Percentiles rank a stretch among this genome's conserved stretches.
These are phyloP conservation scores for Aspergillus baeticus DNA, from an alignment of 495 filamentous ascomycete species.

Conservation along the genomic window DNA sequence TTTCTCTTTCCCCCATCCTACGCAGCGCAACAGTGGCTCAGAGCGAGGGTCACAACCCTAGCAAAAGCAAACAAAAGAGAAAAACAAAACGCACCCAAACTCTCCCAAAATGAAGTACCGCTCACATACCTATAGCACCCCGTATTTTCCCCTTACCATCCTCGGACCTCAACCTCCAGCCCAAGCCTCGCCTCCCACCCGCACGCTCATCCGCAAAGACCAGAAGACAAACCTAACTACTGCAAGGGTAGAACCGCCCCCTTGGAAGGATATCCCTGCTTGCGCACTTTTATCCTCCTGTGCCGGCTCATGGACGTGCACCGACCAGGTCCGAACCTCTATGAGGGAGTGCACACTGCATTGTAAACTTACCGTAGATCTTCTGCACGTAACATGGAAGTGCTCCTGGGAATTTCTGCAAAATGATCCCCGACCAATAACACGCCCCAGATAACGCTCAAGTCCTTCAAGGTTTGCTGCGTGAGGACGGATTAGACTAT, in stretches of 20 bases:
- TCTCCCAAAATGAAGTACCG: not conserved
- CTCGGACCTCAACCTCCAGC: not conserved
- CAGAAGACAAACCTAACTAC: not conserved
- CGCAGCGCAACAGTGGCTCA: not conserved
- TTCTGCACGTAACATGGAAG: not conserved
- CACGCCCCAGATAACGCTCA: not conserved
- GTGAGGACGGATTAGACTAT: not conserved
- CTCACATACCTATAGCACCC: not conserved
- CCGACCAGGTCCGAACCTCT: not conserved
- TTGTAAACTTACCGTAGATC: not conserved
- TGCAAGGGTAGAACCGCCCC: not conserved
- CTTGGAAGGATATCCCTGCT: slow-evolving; percentile 2
- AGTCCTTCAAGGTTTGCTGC: not conserved
- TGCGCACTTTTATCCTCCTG: not conserved
- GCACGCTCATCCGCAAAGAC: not conserved
- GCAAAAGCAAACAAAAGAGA: not conserved
- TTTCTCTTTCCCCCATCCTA: no score
- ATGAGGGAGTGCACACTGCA: no score
- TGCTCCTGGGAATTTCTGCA: not conserved
- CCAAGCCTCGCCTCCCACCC: not conserved
- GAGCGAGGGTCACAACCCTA: not conserved
- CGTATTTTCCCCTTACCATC: no score
- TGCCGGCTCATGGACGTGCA: not conserved
- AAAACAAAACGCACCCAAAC: not conserved
- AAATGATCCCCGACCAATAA: not conserved